These are phyloP conservation scores for Daldinia eschscholtzii DNA, from an alignment of 2,329 filamentous ascomycete species.

Conservation along the genomic window DNA sequence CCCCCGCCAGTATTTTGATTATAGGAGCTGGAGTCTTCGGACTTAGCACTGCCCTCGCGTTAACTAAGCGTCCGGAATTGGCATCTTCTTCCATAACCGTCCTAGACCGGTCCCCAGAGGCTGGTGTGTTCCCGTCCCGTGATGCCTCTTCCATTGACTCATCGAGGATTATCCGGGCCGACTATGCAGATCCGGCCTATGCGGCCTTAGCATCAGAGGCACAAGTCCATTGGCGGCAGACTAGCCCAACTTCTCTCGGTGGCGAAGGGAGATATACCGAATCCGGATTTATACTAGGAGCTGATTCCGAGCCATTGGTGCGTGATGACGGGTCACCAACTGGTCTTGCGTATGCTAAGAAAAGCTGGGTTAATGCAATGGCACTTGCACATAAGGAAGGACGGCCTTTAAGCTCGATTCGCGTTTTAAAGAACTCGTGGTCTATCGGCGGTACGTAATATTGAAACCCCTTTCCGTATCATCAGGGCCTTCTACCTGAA, in stretches of 20 bases:
- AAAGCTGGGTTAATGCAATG: slow-evolving; percentile 72
- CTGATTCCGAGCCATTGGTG: slow-evolving; percentile 58
- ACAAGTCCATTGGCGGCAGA: slow-evolving; percentile 75
- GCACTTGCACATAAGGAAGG: slow-evolving; percentile 60
- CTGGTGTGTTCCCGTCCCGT: slow-evolving; percentile 68
- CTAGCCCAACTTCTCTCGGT: slow-evolving; percentile 68
- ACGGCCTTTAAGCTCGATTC: slow-evolving; percentile 56
- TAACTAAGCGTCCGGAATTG: slow-evolving; percentile 72
- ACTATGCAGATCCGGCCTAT: slow-evolving; percentile 87
- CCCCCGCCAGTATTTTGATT: slow-evolving; percentile 67
- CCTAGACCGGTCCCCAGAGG: slow-evolving; percentile 65
- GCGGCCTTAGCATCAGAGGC: slow-evolving; percentile 78
- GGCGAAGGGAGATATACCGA: slow-evolving; percentile 77
- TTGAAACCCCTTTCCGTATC: background rate
- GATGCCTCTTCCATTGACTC: slow-evolving; percentile 73
- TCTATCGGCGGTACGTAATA: slow-evolving; percentile 58
- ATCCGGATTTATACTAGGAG: slow-evolving; percentile 75
- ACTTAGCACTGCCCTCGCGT: slow-evolving; percentile 69
- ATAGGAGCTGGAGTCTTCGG: slow-evolving; percentile 70
- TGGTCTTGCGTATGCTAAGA: slow-evolving; percentile 69
- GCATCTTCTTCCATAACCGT: slow-evolving; percentile 67
- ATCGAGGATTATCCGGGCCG: slow-evolving; percentile 74
- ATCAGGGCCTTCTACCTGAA: background rate
- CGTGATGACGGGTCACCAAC: slow-evolving; percentile 59
- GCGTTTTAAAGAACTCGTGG: slow-evolving; percentile 59